Evolutionary conservation across 2,329 filamentous ascomycete species (phyloP).

Genomic region (Endocalyx cinctus): DNA sequence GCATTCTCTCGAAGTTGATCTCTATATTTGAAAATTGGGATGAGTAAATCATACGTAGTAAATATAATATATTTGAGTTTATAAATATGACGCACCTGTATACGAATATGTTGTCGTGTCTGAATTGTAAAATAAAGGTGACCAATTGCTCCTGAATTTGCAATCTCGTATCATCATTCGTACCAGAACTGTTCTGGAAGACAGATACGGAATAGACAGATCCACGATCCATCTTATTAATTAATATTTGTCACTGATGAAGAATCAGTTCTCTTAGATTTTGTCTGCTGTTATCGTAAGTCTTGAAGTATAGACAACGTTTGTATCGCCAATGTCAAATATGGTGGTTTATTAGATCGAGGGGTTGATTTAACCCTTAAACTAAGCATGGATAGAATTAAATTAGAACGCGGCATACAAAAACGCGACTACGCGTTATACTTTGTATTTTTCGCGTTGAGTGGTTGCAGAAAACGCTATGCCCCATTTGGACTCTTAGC

Average conservation of each 20-base stretch:
- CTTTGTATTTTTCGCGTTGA: constrained; percentile 13
- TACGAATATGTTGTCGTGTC: constrained; percentile 89
- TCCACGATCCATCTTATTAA: constrained; percentile 71
- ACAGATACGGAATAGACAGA: constrained; percentile 83
- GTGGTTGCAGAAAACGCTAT: constrained; percentile 13
- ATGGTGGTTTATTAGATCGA: constrained; percentile 4
- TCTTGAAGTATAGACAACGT: too few relatives aligned
- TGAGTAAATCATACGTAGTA: too few relatives aligned
- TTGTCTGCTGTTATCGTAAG: too few relatives aligned
- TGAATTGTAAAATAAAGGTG: constrained; percentile 89
- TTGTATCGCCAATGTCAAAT: too few relatives aligned
- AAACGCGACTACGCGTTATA: constrained; percentile 13
- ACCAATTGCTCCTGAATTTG: constrained; percentile 76
- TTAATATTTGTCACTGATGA: constrained; percentile 2
- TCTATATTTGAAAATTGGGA: too few relatives aligned
- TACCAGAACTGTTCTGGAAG: constrained; percentile 63
- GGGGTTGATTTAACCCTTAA: too few relatives aligned
- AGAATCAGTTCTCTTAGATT: too few relatives aligned
- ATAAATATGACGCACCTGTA: constrained; percentile 68
- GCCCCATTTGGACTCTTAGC: too few relatives aligned
- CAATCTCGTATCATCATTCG: constrained; percentile 63
- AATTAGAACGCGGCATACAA: constrained; percentile 14
- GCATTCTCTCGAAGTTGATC: constrained; percentile 96
- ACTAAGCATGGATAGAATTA: constrained; percentile 15
- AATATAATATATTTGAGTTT: too few relatives aligned